These are phyloP conservation scores for Penicillium antarcticum DNA, from an alignment of 495 filamentous ascomycete genomes.

Conservation along the genomic window DNA sequence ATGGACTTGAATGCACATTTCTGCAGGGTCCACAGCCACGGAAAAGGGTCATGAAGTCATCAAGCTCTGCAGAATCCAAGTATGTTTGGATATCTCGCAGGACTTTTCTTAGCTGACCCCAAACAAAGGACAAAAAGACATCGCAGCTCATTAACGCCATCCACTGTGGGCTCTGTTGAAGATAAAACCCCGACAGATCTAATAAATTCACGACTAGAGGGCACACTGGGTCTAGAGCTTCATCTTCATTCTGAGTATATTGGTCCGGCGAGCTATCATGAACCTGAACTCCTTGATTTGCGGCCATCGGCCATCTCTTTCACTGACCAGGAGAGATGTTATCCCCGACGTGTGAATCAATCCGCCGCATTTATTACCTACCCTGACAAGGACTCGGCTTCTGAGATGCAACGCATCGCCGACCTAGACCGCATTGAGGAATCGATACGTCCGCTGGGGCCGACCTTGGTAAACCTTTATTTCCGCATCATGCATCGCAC, in stretches of 20 bases:
- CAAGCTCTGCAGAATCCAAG: neutral
- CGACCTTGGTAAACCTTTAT: slow-evolving; percentile 68
- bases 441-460: neutral
- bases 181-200: neutral
- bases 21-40: slow-evolving; percentile 11
- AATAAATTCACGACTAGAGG: slow-evolving; percentile 8
- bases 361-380: slow-evolving; percentile 15
- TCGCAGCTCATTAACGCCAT: no score
- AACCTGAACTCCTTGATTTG: slow-evolving; percentile 16
- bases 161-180: neutral
- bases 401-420: slow-evolving; percentile 13
- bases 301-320: neutral
- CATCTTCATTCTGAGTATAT: slow-evolving; percentile 21
- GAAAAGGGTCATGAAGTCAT: neutral
- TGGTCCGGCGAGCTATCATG: slow-evolving; percentile 21
- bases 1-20: slow-evolving; percentile 16
- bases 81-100: neutral
- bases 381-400: slow-evolving; percentile 12
- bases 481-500: slow-evolving; percentile 76
- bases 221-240: slow-evolving; percentile 20
- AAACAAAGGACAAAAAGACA: no score
- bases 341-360: slow-evolving; percentile 15
- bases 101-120: neutral
- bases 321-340: slow-evolving; percentile 7
- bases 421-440: slow-evolving; percentile 24